A percentile compares a stretch with the other conserved stretches of the same genome.
These are phyloP conservation scores for Tothia fuscella DNA, from an alignment of 2,329 filamentous ascomycete genomes.

Conservation along the genomic window DNA sequence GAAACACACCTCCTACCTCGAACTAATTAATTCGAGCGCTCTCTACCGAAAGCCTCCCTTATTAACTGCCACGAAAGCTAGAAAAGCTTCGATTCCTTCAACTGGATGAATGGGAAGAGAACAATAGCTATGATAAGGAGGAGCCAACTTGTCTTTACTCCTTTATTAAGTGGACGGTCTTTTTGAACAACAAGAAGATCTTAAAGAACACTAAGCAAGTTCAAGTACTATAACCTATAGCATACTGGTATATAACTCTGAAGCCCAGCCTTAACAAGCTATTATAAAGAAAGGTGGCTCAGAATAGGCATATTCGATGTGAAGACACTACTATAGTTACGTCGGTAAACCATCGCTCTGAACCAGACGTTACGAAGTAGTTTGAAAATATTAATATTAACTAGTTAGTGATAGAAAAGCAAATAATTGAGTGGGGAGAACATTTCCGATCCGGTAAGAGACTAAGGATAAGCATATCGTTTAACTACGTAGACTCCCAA, in stretches of 20 bases:
- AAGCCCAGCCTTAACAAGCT: too few species aligned
- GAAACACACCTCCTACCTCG: too few species aligned
- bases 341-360: too few species aligned
- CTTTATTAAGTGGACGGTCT: conserved; percentile 19
- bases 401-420: conserved; percentile 20
- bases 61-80: conserved; percentile 7
- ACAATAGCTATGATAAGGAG: conserved; percentile 15
- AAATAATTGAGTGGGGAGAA: conserved; percentile 18
- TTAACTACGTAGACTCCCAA: conserved; percentile 22
- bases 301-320: too few species aligned
- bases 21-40: too few species aligned
- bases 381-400: conserved; percentile 20
- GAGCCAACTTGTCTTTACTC: conserved; percentile 18
- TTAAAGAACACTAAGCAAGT: conserved; percentile 19
- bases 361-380: conserved; percentile 20
- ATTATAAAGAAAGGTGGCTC: too few species aligned
- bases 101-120: conserved; percentile 8
- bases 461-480: conserved; percentile 19
- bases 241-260: conserved; percentile 10
- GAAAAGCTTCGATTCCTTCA: not conserved
- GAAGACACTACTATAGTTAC: too few species aligned
- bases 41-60: too few species aligned
- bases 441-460: conserved; percentile 20
- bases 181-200: conserved; percentile 16
- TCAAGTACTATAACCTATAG: conserved; percentile 15